Evolutionary conservation across 2,329 filamentous ascomycete species (phyloP), one percentile per base, ranked within the genome.

Genomic region (Lecanicillium sp.): DNA sequence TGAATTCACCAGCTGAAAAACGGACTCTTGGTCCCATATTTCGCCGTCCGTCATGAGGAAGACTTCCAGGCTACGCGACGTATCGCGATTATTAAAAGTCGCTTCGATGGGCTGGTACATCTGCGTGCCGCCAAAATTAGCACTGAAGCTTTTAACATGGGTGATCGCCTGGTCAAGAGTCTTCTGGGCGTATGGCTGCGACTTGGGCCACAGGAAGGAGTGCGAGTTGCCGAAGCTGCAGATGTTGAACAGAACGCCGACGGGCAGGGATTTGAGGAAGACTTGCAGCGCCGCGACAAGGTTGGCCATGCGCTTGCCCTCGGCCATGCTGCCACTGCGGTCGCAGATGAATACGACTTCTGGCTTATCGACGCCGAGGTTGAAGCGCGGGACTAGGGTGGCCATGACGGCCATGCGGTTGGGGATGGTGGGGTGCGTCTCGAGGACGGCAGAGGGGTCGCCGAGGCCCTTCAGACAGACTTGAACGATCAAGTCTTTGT

Each of bases 271-370:
- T 58, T 83, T 84, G 49, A 86, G 65, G 55, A 86, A 86, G 19
- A 86, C 67, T 5, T 75, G 71, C 19, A 86, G 67, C 0, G 81
- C 81, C 1, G 72, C 64, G 20, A 72, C 65, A 3, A 83, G 68
- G 26, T 79, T 72, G 1, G 55, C 52, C 2, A 84, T 84, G 32
- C 74, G 77, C 1, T 62, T 58, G 1, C 37, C 27, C 2, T 61
- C 60, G 0, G 35, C 21, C 83, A 86, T 86, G 50, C 81, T 86
- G 0, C 83, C 84, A 48, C 82, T 86, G 44, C 84, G 75, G 60
- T 90, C 86, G 48, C 81, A 84, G 4, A 90, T 67, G 54, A 90
- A 88, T 15, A 89, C 77, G 19, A 90, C 74, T 58, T 90, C 85
- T 3, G 72, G 69, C 46, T 61, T 64, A 8, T 73, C 68, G 0